These are phyloP conservation scores for Suillus clintonianus DNA, from an alignment of 768 basidiomycete genomes.

Conservation along the genomic window DNA sequence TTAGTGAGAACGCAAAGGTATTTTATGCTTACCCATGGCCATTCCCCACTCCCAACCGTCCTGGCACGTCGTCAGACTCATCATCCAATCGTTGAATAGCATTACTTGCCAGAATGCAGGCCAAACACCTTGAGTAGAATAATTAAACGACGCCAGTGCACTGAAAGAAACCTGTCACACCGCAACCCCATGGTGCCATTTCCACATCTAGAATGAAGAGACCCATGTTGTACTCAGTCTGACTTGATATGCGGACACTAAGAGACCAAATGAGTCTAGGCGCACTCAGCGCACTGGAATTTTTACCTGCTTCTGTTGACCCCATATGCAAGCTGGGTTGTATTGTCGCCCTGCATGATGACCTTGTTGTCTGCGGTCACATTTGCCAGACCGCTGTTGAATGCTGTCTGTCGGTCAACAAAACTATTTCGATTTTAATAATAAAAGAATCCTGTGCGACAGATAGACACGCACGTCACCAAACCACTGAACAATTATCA, in stretches of 20 bases:
- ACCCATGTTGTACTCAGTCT: slow-evolving; percentile 67
- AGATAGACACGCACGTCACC: slow-evolving; percentile 56
- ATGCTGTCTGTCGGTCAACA: slow-evolving; percentile 55
- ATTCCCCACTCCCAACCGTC: slow-evolving; percentile 49
- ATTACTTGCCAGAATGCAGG: slow-evolving; percentile 71
- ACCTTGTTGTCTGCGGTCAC: slow-evolving; percentile 58
- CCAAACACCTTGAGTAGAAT: slow-evolving; percentile 60
- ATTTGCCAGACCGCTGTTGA: slow-evolving; percentile 54
- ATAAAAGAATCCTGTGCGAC: not conserved
- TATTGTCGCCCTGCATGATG: slow-evolving; percentile 79
- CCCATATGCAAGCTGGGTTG: slow-evolving; percentile 53
- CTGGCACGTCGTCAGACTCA: slow-evolving; percentile 13
- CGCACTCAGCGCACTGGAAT: slow-evolving; percentile 4
- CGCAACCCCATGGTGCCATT: slow-evolving; percentile 88
- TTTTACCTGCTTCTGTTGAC: slow-evolving; percentile 60
- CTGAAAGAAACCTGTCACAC: slow-evolving; percentile 39
- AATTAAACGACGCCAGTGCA: slow-evolving; percentile 8
- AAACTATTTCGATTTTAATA: slow-evolving; percentile 45
- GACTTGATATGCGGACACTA: slow-evolving; percentile 78
- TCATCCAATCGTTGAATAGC: not conserved
- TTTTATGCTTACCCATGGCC: slow-evolving; percentile 58
- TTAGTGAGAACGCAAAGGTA: not conserved
- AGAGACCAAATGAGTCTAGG: not conserved
- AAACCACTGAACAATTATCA: slow-evolving; percentile 51
- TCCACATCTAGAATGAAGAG: slow-evolving; percentile 84